These are phyloP conservation scores for Harringtonia aguacate DNA, from an alignment of 2,329 filamentous ascomycete genomes.

Conservation along the genomic window DNA sequence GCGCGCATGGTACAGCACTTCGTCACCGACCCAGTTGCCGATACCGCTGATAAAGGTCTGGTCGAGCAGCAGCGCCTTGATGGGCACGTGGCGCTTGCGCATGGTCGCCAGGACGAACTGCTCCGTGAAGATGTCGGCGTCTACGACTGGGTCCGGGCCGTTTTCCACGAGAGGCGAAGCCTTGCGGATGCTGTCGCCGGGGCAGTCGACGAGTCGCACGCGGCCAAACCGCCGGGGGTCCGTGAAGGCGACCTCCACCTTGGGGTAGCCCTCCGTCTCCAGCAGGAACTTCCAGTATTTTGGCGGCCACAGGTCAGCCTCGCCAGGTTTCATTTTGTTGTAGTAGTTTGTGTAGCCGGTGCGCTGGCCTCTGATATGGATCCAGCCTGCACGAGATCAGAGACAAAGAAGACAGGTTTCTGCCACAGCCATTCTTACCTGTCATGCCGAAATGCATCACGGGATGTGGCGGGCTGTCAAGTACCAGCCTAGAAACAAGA, in stretches of 20 bases:
- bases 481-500: conserved; percentile 25
- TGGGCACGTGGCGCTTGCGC: conserved; percentile 65
- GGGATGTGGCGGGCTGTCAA: conserved; percentile 72
- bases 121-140: conserved; percentile 65
- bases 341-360: conserved; percentile 77
- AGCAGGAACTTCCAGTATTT: conserved; percentile 82
- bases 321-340: conserved; percentile 52
- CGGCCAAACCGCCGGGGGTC: conserved; percentile 72
- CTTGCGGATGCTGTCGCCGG: conserved; percentile 63
- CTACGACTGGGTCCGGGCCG: conserved; percentile 83
- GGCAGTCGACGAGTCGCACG: conserved; percentile 72
- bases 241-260: conserved; percentile 63
- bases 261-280: conserved; percentile 44
- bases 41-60: conserved; percentile 85
- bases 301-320: conserved; percentile 67
- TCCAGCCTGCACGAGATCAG: conserved; percentile 49
- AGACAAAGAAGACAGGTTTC: neutral
- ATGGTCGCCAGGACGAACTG: conserved; percentile 65
- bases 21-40: conserved; percentile 95
- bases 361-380: conserved; percentile 71
- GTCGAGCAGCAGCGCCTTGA: conserved; percentile 82
- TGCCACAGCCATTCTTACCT: conserved; percentile 23
- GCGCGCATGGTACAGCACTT: conserved; percentile 79
- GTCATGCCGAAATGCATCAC: conserved; percentile 82
- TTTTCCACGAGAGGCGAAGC: conserved; percentile 78